These are phyloP conservation scores for Skeletonema marinoi DNA, from an alignment of 108 stramenopile species.

Conservation along the genomic window DNA sequence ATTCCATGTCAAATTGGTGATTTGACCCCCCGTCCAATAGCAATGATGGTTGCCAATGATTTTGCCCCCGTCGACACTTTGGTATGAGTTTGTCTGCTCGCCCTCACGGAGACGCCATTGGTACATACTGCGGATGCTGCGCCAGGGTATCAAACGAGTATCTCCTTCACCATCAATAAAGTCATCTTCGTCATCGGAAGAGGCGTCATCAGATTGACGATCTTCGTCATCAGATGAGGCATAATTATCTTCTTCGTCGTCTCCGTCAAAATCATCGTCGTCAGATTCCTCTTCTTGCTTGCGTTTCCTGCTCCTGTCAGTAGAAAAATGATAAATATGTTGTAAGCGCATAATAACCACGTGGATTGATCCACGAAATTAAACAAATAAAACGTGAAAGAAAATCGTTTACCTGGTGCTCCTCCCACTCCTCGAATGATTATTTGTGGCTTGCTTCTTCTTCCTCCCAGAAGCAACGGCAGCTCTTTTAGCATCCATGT, in stretches of 20 bases:
- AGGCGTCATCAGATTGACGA: neutral
- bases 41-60: neutral
- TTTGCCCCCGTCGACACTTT: slow-evolving; percentile 16
- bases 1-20: neutral
- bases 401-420: neutral
- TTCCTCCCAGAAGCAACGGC: neutral
- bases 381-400: no score
- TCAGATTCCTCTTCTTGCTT: neutral
- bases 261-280: neutral
- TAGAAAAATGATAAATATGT: no score
- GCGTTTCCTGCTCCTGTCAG: neutral
- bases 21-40: no score
- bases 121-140: neutral
- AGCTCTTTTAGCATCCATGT: neutral
- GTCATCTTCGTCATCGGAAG: neutral
- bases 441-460: neutral
- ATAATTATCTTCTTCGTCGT: neutral
- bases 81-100: neutral
- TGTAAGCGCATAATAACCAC: no score
- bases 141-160: neutral
- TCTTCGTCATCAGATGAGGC: neutral
- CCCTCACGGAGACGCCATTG: neutral
- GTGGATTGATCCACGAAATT: no score
- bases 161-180: neutral
- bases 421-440: neutral